These are phyloP conservation scores for Russula abietina DNA, from an alignment of 768 basidiomycete genomes.

Conservation along the genomic window DNA sequence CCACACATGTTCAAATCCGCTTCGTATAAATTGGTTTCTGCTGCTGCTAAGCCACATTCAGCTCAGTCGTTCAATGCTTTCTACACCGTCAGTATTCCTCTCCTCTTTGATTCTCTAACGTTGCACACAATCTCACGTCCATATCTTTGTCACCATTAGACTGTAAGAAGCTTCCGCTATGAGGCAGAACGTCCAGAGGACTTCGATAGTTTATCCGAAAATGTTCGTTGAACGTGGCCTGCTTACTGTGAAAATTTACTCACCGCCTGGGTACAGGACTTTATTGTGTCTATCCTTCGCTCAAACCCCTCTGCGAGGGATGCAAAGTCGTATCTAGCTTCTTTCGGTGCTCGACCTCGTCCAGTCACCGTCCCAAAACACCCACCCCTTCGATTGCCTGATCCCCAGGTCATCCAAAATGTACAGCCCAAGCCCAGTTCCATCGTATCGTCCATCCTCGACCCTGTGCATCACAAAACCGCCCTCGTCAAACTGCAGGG, in stretches of 20 bases:
- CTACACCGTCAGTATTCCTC: slow-evolving; percentile 46
- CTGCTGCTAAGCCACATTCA: slow-evolving; percentile 18
- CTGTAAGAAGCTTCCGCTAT: slow-evolving; percentile 18
- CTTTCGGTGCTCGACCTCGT: slow-evolving; percentile 69
- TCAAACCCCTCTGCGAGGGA: slow-evolving; percentile 91
- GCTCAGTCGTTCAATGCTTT: slow-evolving; percentile 44
- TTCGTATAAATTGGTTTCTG: slow-evolving; percentile 31
- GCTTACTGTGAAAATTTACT: slow-evolving; percentile 10
- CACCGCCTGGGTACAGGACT: slow-evolving; percentile 54
- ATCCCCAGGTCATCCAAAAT: slow-evolving; percentile 31
- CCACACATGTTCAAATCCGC: slow-evolving; percentile 29
- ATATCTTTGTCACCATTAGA: slow-evolving; percentile 3
- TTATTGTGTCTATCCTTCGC: slow-evolving; percentile 89
- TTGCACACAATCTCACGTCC: neutral
- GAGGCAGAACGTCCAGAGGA: slow-evolving; percentile 17
- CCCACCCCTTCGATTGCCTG: slow-evolving; percentile 30
- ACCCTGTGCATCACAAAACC: slow-evolving; percentile 79
- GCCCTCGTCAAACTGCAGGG: slow-evolving; percentile 96
- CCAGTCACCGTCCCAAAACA: slow-evolving; percentile 10
- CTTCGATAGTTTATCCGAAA: slow-evolving; percentile 9
- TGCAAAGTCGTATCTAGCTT: slow-evolving; percentile 82
- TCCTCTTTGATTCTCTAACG: neutral
- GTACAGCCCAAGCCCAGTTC: slow-evolving; percentile 41
- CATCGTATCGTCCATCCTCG: slow-evolving; percentile 67
- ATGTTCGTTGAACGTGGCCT: slow-evolving; percentile 11